phyloP scores from a whole-genome alignment of 1,139 yeast species.

The Protomyces inouyei region DNA sequence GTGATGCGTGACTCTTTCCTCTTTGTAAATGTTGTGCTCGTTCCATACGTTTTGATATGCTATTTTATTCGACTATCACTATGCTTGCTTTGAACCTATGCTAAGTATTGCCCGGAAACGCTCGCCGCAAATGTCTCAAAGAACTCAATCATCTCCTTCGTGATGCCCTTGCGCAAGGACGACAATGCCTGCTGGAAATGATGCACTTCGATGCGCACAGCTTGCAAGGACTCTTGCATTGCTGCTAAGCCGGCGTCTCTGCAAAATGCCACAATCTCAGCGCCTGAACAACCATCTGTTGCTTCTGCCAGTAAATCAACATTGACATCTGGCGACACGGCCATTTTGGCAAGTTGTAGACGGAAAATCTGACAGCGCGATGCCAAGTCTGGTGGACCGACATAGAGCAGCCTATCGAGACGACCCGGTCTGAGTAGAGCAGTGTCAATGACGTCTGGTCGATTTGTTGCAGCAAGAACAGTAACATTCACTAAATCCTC shows the following conservation, averaged over 20 bases:
- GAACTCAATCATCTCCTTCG: constrained; percentile 73
- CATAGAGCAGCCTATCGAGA: constrained; percentile 95
- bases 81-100: background rate
- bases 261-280: constrained; percentile 84
- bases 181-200: constrained; percentile 71
- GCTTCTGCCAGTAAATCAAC: constrained; percentile 52
- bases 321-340: constrained; percentile 44
- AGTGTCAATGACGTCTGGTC: constrained; percentile 98
- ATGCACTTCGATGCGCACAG: constrained; percentile 50
- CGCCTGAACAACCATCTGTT: constrained; percentile 93
- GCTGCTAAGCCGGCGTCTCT: constrained; percentile 95
- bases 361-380: constrained; percentile 96
- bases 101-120: background rate
- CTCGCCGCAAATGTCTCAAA: constrained; percentile 51
- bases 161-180: constrained; percentile 70
- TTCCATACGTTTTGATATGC: no score
- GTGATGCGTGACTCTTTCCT: background rate
- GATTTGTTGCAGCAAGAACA: constrained; percentile 97
- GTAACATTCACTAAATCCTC: constrained; percentile 98
- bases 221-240: constrained; percentile 66
- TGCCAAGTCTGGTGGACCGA: constrained; percentile 90
- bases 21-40: background rate
- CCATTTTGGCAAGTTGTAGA: constrained; percentile 71
- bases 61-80: no score
- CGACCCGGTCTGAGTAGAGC: constrained; percentile 97